Base-by-base conservation (phyloP, 495 filamentous ascomycete genomes). In the Clavariopsis aquatica region DNA sequence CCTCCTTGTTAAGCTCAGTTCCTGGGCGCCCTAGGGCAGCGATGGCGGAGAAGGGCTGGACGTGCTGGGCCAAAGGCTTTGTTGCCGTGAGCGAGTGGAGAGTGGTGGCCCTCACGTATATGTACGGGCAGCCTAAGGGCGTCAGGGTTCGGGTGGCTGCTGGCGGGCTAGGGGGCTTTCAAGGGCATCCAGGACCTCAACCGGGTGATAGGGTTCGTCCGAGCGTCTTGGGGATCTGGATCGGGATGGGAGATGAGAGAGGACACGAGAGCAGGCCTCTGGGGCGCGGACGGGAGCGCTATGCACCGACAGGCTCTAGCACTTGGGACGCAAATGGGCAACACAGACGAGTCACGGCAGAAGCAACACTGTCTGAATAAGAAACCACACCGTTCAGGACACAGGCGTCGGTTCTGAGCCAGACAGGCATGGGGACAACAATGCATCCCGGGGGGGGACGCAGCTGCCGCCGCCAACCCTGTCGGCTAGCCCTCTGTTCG, bases 131-230 rank as follows among this genome's bases (percentile, higher is more conserved):
- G 61, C 64, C 64, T 66, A 66, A 64, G 64, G 54, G 66, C n/a
- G 59, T 58, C 64, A 65, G 59, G 65, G 59, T 68, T 71, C 69
- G 69, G 65, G 64, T 71, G 69, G 69, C 68, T 67, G 64, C 49
- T 65, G 62, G 55, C 55, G 36, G 57, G 58, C 68, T 70, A 57
- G 56, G 64, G 61, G 52, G 49, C 38, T 7, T 36, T 60, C 45
- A 26, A 51, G 52, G 51, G 23, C 49, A 45, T 60, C 64, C 58
- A 67, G 64, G 64, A 51, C 68, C 43, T 60, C 59, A 62, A 68
- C 69, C 69, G 58, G 69, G 65, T 53, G 60, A 68, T 71, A 65
- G 69, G 69, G 69, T 68, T 71, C 57, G 69, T 68, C 69, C 69
- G 65, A 71, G 69, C 69, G 59, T 66, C 68, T 53, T 7, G 60